These are phyloP conservation scores for Teratosphaeria gauchensis DNA, from an alignment of 2,329 filamentous ascomycete genomes.

Conservation along the genomic window DNA sequence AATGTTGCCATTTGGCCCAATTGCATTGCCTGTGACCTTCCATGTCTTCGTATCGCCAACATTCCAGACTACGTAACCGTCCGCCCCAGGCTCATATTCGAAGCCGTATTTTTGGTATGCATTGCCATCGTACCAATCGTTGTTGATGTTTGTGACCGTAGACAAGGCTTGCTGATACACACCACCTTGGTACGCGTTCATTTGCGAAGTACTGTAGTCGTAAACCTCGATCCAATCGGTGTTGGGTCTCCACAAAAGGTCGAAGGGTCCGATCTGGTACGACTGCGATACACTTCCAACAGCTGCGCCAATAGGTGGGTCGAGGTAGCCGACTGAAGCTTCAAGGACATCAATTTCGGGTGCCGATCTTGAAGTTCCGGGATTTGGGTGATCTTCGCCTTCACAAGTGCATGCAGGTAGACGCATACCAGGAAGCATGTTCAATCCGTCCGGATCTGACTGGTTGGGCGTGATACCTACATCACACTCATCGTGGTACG, in stretches of 20 bases:
- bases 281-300: conserved; percentile 57
- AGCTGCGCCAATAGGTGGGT: conserved; percentile 36
- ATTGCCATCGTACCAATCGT: conserved; percentile 57
- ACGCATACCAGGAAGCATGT: conserved; percentile 58
- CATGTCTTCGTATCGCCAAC: conserved; percentile 56
- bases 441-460: conserved; percentile 57
- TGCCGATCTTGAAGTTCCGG: conserved; percentile 54
- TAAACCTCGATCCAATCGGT: conserved; percentile 56
- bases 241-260: conserved; percentile 56
- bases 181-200: conserved; percentile 54
- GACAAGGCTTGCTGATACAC: conserved; percentile 56
- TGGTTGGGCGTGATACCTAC: conserved; percentile 63
- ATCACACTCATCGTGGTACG: conserved; percentile 59
- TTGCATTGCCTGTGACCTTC: conserved; percentile 49
- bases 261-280: conserved; percentile 59
- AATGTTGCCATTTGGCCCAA: conserved; percentile 61
- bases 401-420: conserved; percentile 59
- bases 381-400: conserved; percentile 54
- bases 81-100: conserved; percentile 51
- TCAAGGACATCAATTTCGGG: conserved; percentile 66
- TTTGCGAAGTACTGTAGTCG: conserved; percentile 45
- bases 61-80: conserved; percentile 57
- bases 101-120: conserved; percentile 54
- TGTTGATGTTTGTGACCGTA: conserved; percentile 51
- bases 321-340: conserved; percentile 49